Evolutionary conservation across 441 rosid genomes (phyloP).

Genomic region (Erodium moschatum): DNA sequence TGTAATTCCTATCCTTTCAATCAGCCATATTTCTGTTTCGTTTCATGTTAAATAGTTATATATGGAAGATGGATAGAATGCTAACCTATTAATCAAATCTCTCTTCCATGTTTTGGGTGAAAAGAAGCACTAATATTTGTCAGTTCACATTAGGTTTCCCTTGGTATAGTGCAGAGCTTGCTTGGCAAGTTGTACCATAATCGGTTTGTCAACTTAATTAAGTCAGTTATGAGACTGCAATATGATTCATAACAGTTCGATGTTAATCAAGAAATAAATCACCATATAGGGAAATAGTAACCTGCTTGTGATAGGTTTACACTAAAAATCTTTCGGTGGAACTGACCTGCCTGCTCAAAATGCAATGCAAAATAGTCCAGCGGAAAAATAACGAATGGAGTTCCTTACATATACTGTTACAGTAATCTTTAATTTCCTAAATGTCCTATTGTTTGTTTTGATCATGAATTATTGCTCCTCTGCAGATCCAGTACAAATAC

Average conservation of each 20-base stretch:
- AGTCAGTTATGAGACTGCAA: constrained; percentile 4
- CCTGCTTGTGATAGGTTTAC: not conserved
- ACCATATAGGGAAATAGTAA: not conserved
- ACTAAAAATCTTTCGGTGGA: not conserved
- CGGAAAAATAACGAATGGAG: not conserved
- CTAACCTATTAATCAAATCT: not conserved
- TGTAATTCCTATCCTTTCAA: constrained; percentile 27
- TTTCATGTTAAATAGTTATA: constrained; percentile 4
- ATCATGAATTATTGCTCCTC: constrained; percentile 14
- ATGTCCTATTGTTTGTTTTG: not conserved
- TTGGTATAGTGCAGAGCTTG: not conserved
- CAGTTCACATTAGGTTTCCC: not conserved
- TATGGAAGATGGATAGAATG: constrained; percentile 10
- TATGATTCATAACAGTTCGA: not conserved
- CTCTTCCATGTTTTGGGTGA: constrained; percentile 6
- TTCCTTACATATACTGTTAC: not conserved
- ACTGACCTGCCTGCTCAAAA: not conserved
- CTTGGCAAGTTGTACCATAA: not conserved
- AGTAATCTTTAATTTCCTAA: not conserved
- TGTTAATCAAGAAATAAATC: not conserved
- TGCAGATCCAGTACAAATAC: constrained; percentile 22
- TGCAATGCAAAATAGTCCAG: not conserved
- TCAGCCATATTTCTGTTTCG: not conserved
- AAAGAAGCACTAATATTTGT: constrained; percentile 9
- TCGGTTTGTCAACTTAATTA: not conserved